These are phyloP conservation scores for Maudiozyma pseudohumilis DNA, from an alignment of 805 yeast species.

Conservation along the genomic window DNA sequence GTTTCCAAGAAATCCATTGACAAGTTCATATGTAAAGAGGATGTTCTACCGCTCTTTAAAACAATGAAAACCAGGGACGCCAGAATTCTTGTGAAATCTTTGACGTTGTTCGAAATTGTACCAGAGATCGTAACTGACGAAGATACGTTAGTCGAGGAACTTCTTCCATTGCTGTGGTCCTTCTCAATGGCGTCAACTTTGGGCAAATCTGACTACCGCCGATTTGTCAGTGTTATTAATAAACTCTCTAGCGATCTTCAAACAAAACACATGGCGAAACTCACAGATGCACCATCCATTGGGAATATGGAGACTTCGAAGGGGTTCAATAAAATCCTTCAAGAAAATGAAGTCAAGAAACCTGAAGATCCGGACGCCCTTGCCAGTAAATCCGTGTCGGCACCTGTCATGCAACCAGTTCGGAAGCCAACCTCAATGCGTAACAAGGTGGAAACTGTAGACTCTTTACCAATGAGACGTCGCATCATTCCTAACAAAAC, in stretches of 20 bases:
- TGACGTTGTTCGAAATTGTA: conserved; percentile 33
- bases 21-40: conserved; percentile 60
- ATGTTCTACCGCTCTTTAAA: conserved; percentile 67
- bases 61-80: conserved; percentile 71
- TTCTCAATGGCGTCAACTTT: conserved; percentile 39
- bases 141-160: conserved; percentile 38
- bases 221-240: conserved; percentile 33
- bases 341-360: conserved; percentile 11
- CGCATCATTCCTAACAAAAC: no score
- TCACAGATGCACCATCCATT: conserved; percentile 14
- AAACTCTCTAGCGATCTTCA: conserved; percentile 37
- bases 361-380: conserved; percentile 18
- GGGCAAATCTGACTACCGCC: conserved; percentile 33
- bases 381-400: conserved; percentile 15
- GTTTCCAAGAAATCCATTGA: conserved; percentile 57
- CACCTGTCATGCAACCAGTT: conserved; percentile 24
- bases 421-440: no score
- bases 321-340: conserved; percentile 21
- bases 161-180: conserved; percentile 44
- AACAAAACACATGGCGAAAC: conserved; percentile 30
- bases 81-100: conserved; percentile 43
- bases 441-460: no score
- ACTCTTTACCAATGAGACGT: no score
- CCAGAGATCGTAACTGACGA: conserved; percentile 38
- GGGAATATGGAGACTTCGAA: conserved; percentile 16